These are phyloP conservation scores for Suillus spraguei DNA, from an alignment of 768 basidiomycete species.

Conservation along the genomic window DNA sequence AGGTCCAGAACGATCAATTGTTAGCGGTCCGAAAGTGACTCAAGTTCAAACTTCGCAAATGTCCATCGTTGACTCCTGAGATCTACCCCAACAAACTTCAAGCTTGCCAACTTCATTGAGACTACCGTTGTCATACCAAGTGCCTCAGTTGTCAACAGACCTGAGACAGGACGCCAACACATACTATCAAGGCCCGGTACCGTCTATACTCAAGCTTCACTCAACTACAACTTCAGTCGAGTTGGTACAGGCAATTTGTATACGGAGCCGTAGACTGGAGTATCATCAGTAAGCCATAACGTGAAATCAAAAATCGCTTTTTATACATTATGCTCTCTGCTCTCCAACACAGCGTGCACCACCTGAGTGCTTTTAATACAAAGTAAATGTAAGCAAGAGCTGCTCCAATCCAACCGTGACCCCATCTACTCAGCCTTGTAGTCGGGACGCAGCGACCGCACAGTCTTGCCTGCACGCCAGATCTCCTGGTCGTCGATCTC, in stretches of 20 bases:
- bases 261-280: not conserved
- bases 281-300: not conserved
- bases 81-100: not conserved
- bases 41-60: conserved; percentile 76
- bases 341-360: conserved; percentile 24
- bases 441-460: conserved; percentile 87
- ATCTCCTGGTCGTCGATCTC: conserved; percentile 99
- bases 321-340: conserved; percentile 23
- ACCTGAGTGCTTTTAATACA: conserved; percentile 22
- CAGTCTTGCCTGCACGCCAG: conserved; percentile 95
- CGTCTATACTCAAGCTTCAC: not conserved
- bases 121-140: not conserved
- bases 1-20: conserved; percentile 87
- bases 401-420: not conserved
- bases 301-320: conserved; percentile 1
- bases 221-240: not conserved
- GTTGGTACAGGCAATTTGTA: not conserved
- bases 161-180: not conserved
- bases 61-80: conserved; percentile 78
- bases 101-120: no score
- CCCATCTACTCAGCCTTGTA: conserved; percentile 62
- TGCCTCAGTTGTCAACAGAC: not conserved
- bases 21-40: conserved; percentile 78
- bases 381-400: conserved; percentile 10
- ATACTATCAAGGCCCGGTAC: not conserved